Percentiles rank a stretch among this genome's conserved stretches.
phyloP scores from a whole-genome alignment of 805 yeast species.

The Yarrowia divulgata region DNA sequence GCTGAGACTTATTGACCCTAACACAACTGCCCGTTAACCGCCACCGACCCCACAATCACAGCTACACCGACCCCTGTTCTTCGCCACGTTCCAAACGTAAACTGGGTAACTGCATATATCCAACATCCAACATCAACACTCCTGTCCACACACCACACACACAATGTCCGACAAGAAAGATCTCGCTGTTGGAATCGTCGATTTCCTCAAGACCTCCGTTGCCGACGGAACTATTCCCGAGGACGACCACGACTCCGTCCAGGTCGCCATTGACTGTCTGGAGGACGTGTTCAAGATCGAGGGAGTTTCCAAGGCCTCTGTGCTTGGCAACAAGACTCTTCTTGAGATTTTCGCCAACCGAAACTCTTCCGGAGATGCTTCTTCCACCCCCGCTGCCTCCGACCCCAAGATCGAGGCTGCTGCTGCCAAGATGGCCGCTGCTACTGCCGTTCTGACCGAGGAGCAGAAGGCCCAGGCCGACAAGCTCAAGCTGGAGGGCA shows the following conservation, averaged over 20 bases:
- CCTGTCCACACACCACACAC: background rate
- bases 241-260: constrained; percentile 87
- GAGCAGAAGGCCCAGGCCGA: constrained; percentile 80
- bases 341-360: constrained; percentile 56
- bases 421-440: constrained; percentile 28
- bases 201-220: constrained; percentile 68
- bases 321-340: constrained; percentile 53
- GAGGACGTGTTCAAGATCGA: constrained; percentile 82
- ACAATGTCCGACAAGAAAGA: constrained; percentile 44
- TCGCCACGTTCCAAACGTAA: too few relatives aligned
- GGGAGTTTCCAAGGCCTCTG: constrained; percentile 52
- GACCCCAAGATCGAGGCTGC: constrained; percentile 11
- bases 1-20: too few relatives aligned
- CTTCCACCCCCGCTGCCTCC: constrained; percentile 38
- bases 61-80: too few relatives aligned
- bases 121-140: background rate
- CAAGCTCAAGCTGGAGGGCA: constrained; percentile 82
- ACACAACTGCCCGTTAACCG: too few relatives aligned
- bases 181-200: constrained; percentile 72
- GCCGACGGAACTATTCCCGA: constrained; percentile 68
- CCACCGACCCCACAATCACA: too few relatives aligned
- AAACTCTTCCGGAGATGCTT: constrained; percentile 41
- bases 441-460: constrained; percentile 45
- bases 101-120: too few relatives aligned
- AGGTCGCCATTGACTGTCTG: constrained; percentile 92